Evolutionary conservation across 2,329 filamentous ascomycete species (phyloP).

Genomic region (Aspergillus alliaceus): DNA sequence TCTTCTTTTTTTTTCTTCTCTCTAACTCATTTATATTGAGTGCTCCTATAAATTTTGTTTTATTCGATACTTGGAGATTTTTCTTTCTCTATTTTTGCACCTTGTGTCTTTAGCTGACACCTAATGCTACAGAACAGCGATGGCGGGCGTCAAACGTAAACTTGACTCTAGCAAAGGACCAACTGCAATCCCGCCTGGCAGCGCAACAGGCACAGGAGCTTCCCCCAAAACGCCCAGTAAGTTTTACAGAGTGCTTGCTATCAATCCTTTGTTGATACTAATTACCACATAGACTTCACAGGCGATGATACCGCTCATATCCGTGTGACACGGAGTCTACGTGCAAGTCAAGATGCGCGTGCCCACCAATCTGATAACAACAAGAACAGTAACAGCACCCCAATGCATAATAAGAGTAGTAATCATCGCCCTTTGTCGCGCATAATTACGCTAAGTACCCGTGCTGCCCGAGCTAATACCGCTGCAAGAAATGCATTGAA

Average conservation of each 20-base stretch:
- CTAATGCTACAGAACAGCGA: conserved; percentile 24
- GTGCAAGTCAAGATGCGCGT: conserved; percentile 24
- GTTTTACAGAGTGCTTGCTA: conserved; percentile 1
- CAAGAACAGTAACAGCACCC: conserved; percentile 10
- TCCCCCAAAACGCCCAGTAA: conserved; percentile 26
- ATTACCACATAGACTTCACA: conserved; percentile 16
- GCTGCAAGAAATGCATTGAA: conserved; percentile 9
- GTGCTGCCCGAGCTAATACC: conserved; percentile 13
- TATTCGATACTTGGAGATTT: too few species aligned
- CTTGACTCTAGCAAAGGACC: conserved; percentile 26
- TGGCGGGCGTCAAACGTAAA: conserved; percentile 40
- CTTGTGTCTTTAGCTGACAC: conserved; percentile 9
- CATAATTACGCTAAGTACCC: conserved; percentile 24
- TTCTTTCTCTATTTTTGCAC: too few species aligned
- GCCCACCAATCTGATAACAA: conserved; percentile 19
- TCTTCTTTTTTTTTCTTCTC: not conserved
- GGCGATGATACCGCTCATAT: conserved; percentile 15
- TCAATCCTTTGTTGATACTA: conserved; percentile 3
- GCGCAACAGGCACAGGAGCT: conserved; percentile 16
- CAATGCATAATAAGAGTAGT: conserved; percentile 6
- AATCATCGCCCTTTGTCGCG: conserved; percentile 19
- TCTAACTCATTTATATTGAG: not conserved
- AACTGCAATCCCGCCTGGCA: conserved; percentile 15
- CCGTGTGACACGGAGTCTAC: conserved; percentile 24
- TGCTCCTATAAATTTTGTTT: too few species aligned